These are phyloP conservation scores for Dalbergia cultrata DNA, from an alignment of 306 rosid genomes.

Conservation along the genomic window DNA sequence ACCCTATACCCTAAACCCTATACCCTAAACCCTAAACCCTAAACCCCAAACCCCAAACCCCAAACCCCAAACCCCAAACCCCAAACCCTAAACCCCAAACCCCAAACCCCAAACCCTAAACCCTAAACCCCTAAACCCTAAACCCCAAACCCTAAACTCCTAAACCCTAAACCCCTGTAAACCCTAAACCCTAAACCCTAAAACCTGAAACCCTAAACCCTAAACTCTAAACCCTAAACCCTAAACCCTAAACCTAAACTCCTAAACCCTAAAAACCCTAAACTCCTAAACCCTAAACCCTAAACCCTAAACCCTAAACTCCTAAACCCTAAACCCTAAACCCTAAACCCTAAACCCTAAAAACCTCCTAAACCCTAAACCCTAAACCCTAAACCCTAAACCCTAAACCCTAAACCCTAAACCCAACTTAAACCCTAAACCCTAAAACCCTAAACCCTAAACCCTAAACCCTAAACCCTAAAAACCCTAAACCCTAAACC, in stretches of 20 bases:
- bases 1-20: conserved; percentile 33
- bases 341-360: conserved; percentile 41
- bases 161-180: conserved; percentile 48
- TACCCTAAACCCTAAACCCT: conserved; percentile 40
- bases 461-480: no score
- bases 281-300: conserved; percentile 37
- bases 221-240: conserved; percentile 43
- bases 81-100: conserved; percentile 36
- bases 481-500: no score
- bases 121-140: no score
- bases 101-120: conserved; percentile 40
- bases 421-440: conserved; percentile 43
- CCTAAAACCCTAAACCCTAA: conserved; percentile 41
- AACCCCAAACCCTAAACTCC: conserved; percentile 48
- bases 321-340: conserved; percentile 47
- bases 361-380: conserved; percentile 44
- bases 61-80: conserved; percentile 53
- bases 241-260: conserved; percentile 46
- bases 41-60: conserved; percentile 48
- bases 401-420: conserved; percentile 41
- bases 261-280: conserved; percentile 48
- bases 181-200: conserved; percentile 45
- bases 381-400: conserved; percentile 41
- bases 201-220: conserved; percentile 45
- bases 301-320: conserved; percentile 39